A percentile compares a stretch with the other conserved stretches of the same genome.
Evolutionary conservation across 805 yeast genomes (phyloP).

Genomic region (Jamesozyma rosinii): DNA sequence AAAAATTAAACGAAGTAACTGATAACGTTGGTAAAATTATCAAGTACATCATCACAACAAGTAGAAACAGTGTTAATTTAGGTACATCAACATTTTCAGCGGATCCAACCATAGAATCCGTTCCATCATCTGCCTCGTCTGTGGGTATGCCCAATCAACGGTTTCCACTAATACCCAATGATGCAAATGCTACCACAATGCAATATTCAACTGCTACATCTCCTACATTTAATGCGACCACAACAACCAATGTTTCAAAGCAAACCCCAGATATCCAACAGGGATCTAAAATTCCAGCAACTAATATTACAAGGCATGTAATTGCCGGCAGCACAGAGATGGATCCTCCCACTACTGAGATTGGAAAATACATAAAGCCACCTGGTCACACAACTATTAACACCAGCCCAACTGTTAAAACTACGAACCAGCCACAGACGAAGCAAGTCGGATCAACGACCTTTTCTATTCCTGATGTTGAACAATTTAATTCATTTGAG

Average conservation of each 20-base stretch:
- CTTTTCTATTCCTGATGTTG: slow-evolving; percentile 35
- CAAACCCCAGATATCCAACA: no score
- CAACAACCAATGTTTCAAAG: no score
- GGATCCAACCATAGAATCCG: slow-evolving; percentile 1
- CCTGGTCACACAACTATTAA: background rate
- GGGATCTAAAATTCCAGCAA: background rate
- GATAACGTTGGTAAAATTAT: slow-evolving; percentile 51
- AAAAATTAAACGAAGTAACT: slow-evolving; percentile 48
- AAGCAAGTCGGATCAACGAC: background rate
- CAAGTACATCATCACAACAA: slow-evolving; percentile 40
- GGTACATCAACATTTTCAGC: slow-evolving; percentile 8
- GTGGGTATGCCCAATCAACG: background rate
- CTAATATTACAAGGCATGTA: no score
- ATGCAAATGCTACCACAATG: background rate
- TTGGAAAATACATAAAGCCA: background rate
- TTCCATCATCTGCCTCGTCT: background rate
- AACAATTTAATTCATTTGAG: slow-evolving; percentile 44
- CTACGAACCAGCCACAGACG: background rate
- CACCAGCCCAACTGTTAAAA: background rate
- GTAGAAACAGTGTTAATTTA: slow-evolving; percentile 23
- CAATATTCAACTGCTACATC: background rate
- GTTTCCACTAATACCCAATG: background rate
- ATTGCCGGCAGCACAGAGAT: background rate
- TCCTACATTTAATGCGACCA: background rate
- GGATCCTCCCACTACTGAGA: background rate